phyloP scores from a whole-genome alignment of 495 filamentous ascomycete genomes.

The Neurospora sp. region DNA sequence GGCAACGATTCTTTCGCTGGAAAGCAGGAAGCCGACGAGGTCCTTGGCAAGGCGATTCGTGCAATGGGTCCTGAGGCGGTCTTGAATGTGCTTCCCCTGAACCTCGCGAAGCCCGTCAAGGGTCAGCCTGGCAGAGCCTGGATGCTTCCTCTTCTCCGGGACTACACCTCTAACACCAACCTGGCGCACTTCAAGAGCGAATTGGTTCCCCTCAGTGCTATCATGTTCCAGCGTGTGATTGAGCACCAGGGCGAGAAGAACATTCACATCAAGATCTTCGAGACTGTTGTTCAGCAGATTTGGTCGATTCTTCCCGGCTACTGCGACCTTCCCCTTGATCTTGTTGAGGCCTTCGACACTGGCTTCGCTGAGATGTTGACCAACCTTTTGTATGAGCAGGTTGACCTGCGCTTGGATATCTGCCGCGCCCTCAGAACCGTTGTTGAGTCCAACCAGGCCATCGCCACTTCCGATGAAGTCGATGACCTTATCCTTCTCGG shows the following conservation, averaged over 20 bases:
- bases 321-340: constrained; percentile 79
- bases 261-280: constrained; percentile 93
- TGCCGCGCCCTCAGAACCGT: constrained; percentile 76
- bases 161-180: constrained; percentile 74
- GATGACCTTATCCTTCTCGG: constrained; percentile 61
- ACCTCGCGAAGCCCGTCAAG: constrained; percentile 62
- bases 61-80: constrained; percentile 83
- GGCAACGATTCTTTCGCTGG: constrained; percentile 81
- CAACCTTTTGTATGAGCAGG: constrained; percentile 86
- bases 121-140: constrained; percentile 82
- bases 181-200: constrained; percentile 75
- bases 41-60: constrained; percentile 74
- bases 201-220: constrained; percentile 79
- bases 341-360: constrained; percentile 70
- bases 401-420: constrained; percentile 72
- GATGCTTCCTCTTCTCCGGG: constrained; percentile 83
- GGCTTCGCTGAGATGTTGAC: constrained; percentile 83
- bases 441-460: constrained; percentile 81
- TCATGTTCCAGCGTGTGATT: constrained; percentile 79
- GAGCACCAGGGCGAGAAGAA: constrained; percentile 74
- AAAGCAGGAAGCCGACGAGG: constrained; percentile 88
- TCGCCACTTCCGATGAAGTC: constrained; percentile 47
- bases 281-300: constrained; percentile 89
- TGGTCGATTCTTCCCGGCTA: constrained; percentile 95
- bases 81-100: constrained; percentile 71